Evolutionary conservation across 768 basidiomycete genomes (phyloP), one percentile per base, ranked within the genome.

Genomic region (Boletus huronensis): DNA sequence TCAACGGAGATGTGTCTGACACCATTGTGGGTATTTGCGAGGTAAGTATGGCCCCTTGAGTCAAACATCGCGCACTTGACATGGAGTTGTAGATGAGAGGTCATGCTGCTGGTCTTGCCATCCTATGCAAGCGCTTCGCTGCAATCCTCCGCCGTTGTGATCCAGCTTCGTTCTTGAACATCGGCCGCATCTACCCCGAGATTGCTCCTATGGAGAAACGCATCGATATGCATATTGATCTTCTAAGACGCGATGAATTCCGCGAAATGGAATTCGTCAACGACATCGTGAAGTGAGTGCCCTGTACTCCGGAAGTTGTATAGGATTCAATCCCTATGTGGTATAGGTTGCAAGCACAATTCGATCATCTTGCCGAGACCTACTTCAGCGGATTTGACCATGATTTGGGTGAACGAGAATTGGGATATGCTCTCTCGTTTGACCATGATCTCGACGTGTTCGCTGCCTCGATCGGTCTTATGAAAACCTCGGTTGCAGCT

Each of bases 391-490:
- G 82, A 17, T 88, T 85, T 59, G 87, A 91, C n/a, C 81, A 85
- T 48, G 97, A 98, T 68, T 72, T 96, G 25, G 93, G 87, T 11
- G 96, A 98, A 72, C 82, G 89, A 23, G 93, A 97, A 70, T 76
- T 96, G 29, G 91, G 90, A 2, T 87, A 90, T 64, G 82, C 88
- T 1, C 72, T 84, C 25, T 82, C 87, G 11, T 85, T 96, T 59
- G 96, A 99, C 65, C 81, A 84, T 59, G 97, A 99, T 70, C 77
- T 98, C 8, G 96, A 99, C 67, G 89, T 90, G 70, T 94, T 98
- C 70, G 83, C 91, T 19, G 94, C 93, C 9, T 91, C 94, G 2
- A 83, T 98, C 43, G 92, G 92, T 2, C 80, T 96, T 55, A 85
- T 90, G 38, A 92, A 93, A 77, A 95, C 94, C 5, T 86, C 88